Evolutionary conservation across 371 early-diverging fungal species (phyloP), one percentile per base, ranked within the genome.

Genomic region (Apophysomyces sp.): DNA sequence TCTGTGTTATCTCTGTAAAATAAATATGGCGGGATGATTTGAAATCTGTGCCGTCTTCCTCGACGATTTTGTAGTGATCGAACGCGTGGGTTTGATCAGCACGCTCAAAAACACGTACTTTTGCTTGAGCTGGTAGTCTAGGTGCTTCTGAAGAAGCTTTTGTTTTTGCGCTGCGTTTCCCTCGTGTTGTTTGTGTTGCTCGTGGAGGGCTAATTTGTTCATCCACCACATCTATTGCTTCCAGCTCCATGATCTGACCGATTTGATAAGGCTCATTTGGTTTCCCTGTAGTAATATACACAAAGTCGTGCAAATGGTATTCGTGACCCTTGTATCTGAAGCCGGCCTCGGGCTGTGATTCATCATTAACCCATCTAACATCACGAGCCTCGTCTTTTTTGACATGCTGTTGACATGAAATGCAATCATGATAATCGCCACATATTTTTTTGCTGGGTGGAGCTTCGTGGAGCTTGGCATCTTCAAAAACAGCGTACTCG

Each of bases 241-340:
- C 28, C 9, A 77, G 59, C 11, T 52, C 57, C 9, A 72, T 18
- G 41, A 82, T 73, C 15, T 81, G 77, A 2, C 72, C 81, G 55
- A 82, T 78, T 13, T 72, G 68, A 67, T 83, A 84, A 4, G 81
- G 78, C 27, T 59, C 57, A n/a, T 71, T 66, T 6, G 52, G 58
- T 31, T 54, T 57, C 40, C 59, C 68, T 12, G 81, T 74, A 8
- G 70, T 57, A 2, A 81, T 58, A 41, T 81, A 84, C 1, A 72
- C 77, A 32, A 74, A 76, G 52, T 84, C 83, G 27, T 74, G 36
- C 12, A 70, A 37, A 53, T 82, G 85, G 37, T 84, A 83, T 53
- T 72, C 71, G 4, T 62, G 29, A 1, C 67, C 72, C 16, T 69
- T 58, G 21, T 62, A 63, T 4, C 39, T 56, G 7, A 72, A 67